Evolutionary conservation across 2,329 filamentous ascomycete genomes (phyloP), one percentile per base, ranked within the genome.

Genomic region (Talaromyces sp.): DNA sequence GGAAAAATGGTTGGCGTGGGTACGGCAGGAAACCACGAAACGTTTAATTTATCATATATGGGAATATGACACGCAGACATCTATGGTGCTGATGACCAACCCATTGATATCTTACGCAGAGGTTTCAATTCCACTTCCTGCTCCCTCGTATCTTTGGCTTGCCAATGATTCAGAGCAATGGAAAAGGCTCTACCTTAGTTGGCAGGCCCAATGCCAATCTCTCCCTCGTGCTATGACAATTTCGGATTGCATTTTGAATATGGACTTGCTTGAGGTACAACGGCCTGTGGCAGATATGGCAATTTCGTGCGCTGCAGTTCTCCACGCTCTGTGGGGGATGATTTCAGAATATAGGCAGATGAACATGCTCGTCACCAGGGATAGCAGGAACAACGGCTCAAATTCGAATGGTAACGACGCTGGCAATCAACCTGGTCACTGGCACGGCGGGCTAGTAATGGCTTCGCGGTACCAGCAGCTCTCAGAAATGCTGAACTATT

Each of bases 61-160:
- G 68, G 75, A 89, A 6, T 83, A 88, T 64, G 89, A 92, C 70
- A 82, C 87, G 0, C 87, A 90, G 67, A 82, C 85, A 3, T 90
- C 89, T 2, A 88, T 92, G 78, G 85, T 87, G 1, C 82, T 90
- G 4, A 79, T 90, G 62, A 86, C 84, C 24, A 88, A 85, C 65
- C 87, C 88, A 0, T 78, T 87, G 22, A 86, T 91, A 68, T 89
- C 88, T 0, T 92, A 90, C 70, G 83, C 87, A 0, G 90, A 92
- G 70, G 77, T 92, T 58, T 85, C 85, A 3, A 77, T 91, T 2
- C 88, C 88, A 1, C 75, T 92, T 0, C 89, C 90, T 0, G 85
- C 84, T 66, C 79, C 85, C 0, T 82, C 83, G 62, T 81, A 84
- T 13, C 74, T 92, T 1, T 93, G 90, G 90, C 82, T 85, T 57